Evolutionary conservation across 2,329 filamentous ascomycete genomes (phyloP).

Genomic region (Aspergillus clavatus): DNA sequence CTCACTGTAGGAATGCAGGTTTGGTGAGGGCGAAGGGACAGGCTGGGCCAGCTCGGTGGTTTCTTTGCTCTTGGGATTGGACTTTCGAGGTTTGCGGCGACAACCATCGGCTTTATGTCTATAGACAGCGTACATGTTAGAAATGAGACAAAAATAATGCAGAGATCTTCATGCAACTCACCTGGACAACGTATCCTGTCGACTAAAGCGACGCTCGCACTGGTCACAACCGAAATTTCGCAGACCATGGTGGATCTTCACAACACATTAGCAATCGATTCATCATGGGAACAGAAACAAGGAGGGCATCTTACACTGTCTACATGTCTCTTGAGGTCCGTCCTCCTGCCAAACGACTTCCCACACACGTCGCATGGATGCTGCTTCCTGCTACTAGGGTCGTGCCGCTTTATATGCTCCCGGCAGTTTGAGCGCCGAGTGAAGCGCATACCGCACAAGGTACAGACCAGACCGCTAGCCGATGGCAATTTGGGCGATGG

Average conservation of each 20-base stretch:
- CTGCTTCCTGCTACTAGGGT: slow-evolving; percentile 65
- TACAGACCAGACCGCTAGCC: slow-evolving; percentile 66
- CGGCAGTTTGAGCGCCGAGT: slow-evolving; percentile 82
- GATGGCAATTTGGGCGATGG: slow-evolving; percentile 19
- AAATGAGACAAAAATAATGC: neutral
- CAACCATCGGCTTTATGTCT: slow-evolving; percentile 19
- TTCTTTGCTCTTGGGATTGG: neutral
- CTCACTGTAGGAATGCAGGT: neutral
- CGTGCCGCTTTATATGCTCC: slow-evolving; percentile 79
- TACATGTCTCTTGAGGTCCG: slow-evolving; percentile 62
- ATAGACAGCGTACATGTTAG: slow-evolving; percentile 1
- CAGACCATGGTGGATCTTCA: slow-evolving; percentile 66
- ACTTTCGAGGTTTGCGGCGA: slow-evolving; percentile 5
- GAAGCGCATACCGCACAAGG: slow-evolving; percentile 72
- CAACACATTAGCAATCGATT: slow-evolving; percentile 44
- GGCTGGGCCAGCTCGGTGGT: neutral
- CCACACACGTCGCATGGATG: slow-evolving; percentile 66
- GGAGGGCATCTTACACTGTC: slow-evolving; percentile 44
- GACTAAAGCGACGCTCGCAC: slow-evolving; percentile 67
- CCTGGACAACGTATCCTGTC: slow-evolving; percentile 80
- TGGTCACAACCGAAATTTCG: slow-evolving; percentile 66
- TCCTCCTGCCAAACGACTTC: slow-evolving; percentile 76
- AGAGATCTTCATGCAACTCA: slow-evolving; percentile 38
- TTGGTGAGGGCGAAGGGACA: neutral
- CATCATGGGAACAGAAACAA: neutral